Evolutionary conservation across 495 filamentous ascomycete species (phyloP).

Genomic region (Parathielavia appendiculata): DNA sequence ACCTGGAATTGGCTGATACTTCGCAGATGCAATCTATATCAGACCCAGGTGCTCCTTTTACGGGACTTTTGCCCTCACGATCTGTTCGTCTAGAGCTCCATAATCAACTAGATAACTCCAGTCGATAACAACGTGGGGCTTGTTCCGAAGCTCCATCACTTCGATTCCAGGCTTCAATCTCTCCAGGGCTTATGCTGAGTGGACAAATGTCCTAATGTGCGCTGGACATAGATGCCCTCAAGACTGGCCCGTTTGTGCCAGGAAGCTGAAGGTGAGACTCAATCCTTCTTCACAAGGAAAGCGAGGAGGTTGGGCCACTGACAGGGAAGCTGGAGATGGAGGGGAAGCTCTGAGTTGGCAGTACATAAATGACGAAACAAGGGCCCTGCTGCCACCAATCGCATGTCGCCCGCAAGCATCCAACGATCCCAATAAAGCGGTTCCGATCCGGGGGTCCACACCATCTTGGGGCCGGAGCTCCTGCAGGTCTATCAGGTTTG

Average conservation of each 20-base stretch:
- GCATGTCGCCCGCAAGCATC: slow-evolving; percentile 20
- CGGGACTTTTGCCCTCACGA: no score
- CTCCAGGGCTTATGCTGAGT: no score
- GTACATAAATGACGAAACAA: slow-evolving; percentile 33
- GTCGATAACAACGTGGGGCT: no score
- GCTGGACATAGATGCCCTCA: no score
- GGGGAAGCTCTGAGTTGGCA: slow-evolving; percentile 28
- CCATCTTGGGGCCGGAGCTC: slow-evolving; percentile 14
- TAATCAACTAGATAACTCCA: no score
- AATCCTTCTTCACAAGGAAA: slow-evolving; percentile 13
- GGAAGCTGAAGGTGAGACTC: neutral
- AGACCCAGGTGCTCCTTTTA: no score
- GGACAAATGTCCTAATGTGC: no score
- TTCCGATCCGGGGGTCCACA: slow-evolving; percentile 25
- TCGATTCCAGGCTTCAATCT: no score
- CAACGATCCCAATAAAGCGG: slow-evolving; percentile 31
- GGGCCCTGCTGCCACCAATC: slow-evolving; percentile 26
- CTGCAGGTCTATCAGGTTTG: no score
- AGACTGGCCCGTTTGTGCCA: neutral
- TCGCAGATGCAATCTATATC: neutral
- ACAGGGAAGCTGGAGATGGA: slow-evolving; percentile 12
- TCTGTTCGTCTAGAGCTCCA: no score
- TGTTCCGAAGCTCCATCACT: no score
- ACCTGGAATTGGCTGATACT: neutral
- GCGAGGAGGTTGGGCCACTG: slow-evolving; percentile 29